Evolutionary conservation across 345 rosid species (phyloP).

Genomic region (Alliaria petiolata): DNA sequence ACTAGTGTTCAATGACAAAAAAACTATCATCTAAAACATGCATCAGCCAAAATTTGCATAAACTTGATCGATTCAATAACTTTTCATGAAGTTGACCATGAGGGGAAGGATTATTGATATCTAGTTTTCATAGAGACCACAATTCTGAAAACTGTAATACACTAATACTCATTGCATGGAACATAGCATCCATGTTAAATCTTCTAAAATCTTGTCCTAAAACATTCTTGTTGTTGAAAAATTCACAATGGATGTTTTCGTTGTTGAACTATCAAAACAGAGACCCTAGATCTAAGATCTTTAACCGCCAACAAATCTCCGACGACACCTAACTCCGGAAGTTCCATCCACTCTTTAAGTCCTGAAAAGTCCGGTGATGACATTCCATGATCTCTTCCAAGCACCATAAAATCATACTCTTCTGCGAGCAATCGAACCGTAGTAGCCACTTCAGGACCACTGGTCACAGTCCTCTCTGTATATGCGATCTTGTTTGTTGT

Average conservation of each 20-base stretch:
- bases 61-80: too few relatives aligned
- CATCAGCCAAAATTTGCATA: too few relatives aligned
- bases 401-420: conserved; percentile 12
- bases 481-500: not conserved
- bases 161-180: not conserved
- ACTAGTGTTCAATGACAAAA: too few relatives aligned
- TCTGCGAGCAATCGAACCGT: not conserved
- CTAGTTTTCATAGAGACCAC: too few relatives aligned
- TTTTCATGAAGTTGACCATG: too few relatives aligned
- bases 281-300: conserved; percentile 3
- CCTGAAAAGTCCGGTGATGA: not conserved
- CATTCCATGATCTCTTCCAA: conserved; percentile 7
- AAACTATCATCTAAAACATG: too few relatives aligned
- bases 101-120: too few relatives aligned
- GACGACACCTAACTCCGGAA: conserved; percentile 20
- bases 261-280: conserved; percentile 25
- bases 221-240: not conserved
- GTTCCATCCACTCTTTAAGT: conserved; percentile 8
- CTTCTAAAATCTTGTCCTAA: not conserved
- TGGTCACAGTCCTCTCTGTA: not conserved
- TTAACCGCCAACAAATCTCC: conserved; percentile 17
- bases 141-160: not conserved
- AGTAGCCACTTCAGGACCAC: conserved; percentile 8
- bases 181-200: not conserved
- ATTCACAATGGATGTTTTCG: not conserved